Evolutionary conservation across 2,329 filamentous ascomycete genomes (phyloP).

Genomic region (Domatiomyces globalis): DNA sequence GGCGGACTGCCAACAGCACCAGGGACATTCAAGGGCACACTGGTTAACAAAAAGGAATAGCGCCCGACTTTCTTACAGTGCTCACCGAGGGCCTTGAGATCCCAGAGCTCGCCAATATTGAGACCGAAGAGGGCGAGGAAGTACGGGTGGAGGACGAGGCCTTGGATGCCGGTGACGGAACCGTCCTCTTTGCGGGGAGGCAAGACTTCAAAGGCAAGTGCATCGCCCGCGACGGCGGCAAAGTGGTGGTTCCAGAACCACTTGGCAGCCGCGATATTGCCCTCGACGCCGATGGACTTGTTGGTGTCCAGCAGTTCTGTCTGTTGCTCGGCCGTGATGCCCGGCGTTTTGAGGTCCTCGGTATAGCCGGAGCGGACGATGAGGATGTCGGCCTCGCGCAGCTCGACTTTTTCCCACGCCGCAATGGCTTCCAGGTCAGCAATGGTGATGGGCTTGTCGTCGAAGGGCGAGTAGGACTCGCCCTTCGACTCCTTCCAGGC

Average conservation of each 20-base stretch:
- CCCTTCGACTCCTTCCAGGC: constrained; percentile 30
- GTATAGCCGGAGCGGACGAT: constrained; percentile 51
- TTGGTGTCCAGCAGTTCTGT: constrained; percentile 17
- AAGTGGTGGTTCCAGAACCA: constrained; percentile 49
- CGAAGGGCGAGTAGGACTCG: constrained; percentile 26
- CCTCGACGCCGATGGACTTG: constrained; percentile 37
- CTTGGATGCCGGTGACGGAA: constrained; percentile 18
- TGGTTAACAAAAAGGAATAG: constrained; percentile 37
- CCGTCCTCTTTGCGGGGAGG: constrained; percentile 23
- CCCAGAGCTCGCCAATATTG: constrained; percentile 33
- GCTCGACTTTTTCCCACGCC: constrained; percentile 38
- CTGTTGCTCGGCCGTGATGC: constrained; percentile 27
- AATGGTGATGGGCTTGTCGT: constrained; percentile 31
- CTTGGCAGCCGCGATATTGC: constrained; percentile 34
- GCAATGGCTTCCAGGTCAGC: constrained; percentile 50
- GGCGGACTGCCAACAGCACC: constrained; percentile 34
- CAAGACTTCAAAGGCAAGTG: constrained; percentile 41
- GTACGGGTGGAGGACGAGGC: constrained; percentile 31
- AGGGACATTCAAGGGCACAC: constrained; percentile 35
- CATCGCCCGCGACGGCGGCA: constrained; percentile 43
- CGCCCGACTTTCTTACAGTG: constrained; percentile 25
- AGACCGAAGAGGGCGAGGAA: constrained; percentile 37
- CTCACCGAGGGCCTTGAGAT: constrained; percentile 27
- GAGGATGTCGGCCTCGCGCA: constrained; percentile 50
- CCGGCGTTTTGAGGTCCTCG: constrained; percentile 37